Conservation (phyloP, 2,329 filamentous ascomycete species). For the Colletotrichum nymphaeae region DNA sequence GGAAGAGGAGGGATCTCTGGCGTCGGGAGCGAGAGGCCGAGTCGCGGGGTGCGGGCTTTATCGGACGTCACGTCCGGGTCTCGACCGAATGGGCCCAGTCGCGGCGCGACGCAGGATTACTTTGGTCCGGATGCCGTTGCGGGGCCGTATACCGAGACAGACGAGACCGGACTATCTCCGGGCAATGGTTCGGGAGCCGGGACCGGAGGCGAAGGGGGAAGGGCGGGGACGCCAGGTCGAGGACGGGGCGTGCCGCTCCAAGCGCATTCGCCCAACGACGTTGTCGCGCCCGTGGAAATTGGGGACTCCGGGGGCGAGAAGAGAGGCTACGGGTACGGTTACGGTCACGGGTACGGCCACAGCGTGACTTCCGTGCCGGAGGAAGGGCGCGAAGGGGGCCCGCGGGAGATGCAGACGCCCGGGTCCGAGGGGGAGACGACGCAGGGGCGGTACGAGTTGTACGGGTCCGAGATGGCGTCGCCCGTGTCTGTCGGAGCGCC, state of each 20-base stretch:
- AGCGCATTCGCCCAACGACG: slow-evolving; percentile 62
- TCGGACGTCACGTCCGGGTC: slow-evolving; percentile 47
- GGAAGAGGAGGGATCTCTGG: slow-evolving; percentile 28
- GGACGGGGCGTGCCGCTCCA: slow-evolving; percentile 54
- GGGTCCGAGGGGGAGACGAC: slow-evolving; percentile 40
- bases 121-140: slow-evolving; percentile 55
- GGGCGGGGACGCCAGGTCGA: slow-evolving; percentile 45
- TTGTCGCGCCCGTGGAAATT: slow-evolving; percentile 65
- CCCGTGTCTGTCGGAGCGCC: slow-evolving; percentile 18
- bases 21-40: slow-evolving; percentile 34
- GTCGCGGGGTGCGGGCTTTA: slow-evolving; percentile 37
- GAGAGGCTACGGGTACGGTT: background rate
- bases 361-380: slow-evolving; percentile 2
- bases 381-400: background rate
- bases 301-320: slow-evolving; percentile 46
- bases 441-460: slow-evolving; percentile 55
- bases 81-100: slow-evolving; percentile 39
- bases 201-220: slow-evolving; percentile 14
- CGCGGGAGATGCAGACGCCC: background rate
- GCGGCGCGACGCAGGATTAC: slow-evolving; percentile 53
- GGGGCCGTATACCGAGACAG: slow-evolving; percentile 59
- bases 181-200: background rate
- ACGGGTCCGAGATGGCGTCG: slow-evolving; percentile 49
- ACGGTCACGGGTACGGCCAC: background rate
- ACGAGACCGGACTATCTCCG: slow-evolving; percentile 33